Evolutionary conservation across 2,329 filamentous ascomycete genomes (phyloP).

Genomic region (Phyllosticta ampelicida): DNA sequence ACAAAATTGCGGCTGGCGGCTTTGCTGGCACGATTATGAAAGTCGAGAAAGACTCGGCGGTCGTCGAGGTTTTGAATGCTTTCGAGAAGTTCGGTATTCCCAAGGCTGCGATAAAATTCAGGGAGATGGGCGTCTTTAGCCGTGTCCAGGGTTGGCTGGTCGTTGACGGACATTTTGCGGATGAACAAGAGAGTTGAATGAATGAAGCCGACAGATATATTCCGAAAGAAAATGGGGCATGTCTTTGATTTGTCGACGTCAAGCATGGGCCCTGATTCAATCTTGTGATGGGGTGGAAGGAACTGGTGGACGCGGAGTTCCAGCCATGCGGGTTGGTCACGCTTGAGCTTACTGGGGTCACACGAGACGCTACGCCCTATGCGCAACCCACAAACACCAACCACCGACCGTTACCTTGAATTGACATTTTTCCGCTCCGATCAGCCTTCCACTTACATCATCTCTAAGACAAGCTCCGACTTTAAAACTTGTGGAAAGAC

Average conservation of each 20-base stretch:
- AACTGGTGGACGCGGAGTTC: neutral
- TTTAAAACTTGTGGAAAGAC: neutral
- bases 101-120: slow-evolving; percentile 24
- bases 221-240: neutral
- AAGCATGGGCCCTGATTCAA: neutral
- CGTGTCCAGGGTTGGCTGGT: neutral
- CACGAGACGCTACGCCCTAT: slow-evolving; percentile 7
- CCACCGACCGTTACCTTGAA: neutral
- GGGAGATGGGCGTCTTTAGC: slow-evolving; percentile 15
- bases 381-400: neutral
- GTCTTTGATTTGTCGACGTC: neutral
- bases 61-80: slow-evolving; percentile 47
- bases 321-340: slow-evolving; percentile 8
- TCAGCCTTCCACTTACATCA: neutral
- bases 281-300: slow-evolving; percentile 6
- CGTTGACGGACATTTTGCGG: slow-evolving; percentile 2
- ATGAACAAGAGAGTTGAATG: neutral
- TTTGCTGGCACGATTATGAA: slow-evolving; percentile 32
- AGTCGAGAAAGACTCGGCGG: slow-evolving; percentile 34
- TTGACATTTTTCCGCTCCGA: neutral
- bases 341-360: slow-evolving; percentile 8
- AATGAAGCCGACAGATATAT: neutral
- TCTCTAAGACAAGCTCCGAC: neutral
- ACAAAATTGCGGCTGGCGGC: slow-evolving; percentile 47
- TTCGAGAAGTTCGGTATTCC: slow-evolving; percentile 22